Base-by-base conservation (phyloP, 2,329 filamentous ascomycete species). In the Verticillium albo-atrum region DNA sequence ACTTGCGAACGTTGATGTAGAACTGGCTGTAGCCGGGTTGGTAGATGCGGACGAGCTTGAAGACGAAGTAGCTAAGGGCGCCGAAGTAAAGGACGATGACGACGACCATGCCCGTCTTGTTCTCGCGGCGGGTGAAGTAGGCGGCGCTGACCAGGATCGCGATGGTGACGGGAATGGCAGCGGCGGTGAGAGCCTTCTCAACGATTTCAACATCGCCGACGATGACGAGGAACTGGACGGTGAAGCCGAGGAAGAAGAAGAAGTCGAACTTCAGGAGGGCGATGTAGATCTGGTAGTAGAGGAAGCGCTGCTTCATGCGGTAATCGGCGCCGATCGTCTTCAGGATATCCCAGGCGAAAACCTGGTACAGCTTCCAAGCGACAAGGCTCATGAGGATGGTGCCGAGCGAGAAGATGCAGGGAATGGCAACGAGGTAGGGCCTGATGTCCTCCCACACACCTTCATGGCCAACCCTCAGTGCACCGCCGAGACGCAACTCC, bases 221-320 rank as follows among this genome's bases (percentile, higher is more conserved):
- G 61, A 98, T 90, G 67, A 99, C 94, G 58, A 98, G 84, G 75
- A 99, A 99, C 72, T 99, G 95, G 54, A 99, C 91, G 6, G 95
- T 98, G 75, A 99, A 99, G 58, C 94, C 95, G 56, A 99, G 86
- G 82, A 99, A 99, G 82, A 99, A 98, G 86, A 99, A 99, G 77
- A 99, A 98, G 77, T 99, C 95, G 74, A 99, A 99, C 76, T 99
- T 99, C 65, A 99, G 84, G 12, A 99, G 84, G 37, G 95, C 92
- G 70, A 99, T 97, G 76, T 97, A 99, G 74, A 99, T 93, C 87
- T 99, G 95, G 73, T 96, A 99, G 63, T 94, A 91, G 61, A 99
- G 83, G 78, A 96, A 99, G 64, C 95, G 88, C 77, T 93, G 89
- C 83, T 97, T 98, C 89, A 99, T 92, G 68, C 92, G 88, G 71